Conservation (phyloP, 768 basidiomycete species). For the Sistotremastrum niveocremeum region DNA sequence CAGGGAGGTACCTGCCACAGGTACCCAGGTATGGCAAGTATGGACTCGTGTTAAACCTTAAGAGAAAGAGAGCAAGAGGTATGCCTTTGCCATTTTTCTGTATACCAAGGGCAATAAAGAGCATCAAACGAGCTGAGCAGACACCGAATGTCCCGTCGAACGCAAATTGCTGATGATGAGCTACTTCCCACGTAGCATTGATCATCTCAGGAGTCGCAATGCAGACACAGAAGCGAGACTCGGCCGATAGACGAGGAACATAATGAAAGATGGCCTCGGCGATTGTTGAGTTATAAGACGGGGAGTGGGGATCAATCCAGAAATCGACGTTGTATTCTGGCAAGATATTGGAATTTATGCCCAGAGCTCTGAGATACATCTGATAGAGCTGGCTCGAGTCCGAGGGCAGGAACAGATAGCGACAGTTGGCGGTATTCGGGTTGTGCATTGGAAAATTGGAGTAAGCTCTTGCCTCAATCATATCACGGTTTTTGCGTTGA, state of each 20-base stretch:
- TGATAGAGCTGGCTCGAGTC: too few relatives aligned
- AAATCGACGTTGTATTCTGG: constrained; percentile 3
- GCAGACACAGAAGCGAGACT: constrained; percentile 3
- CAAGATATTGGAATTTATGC: neutral
- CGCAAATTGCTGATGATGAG: too few relatives aligned
- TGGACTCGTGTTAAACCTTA: too few relatives aligned
- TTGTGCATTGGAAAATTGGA: too few relatives aligned
- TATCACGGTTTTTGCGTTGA: too few relatives aligned
- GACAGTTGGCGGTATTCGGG: too few relatives aligned
- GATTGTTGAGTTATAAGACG: constrained; percentile 1
- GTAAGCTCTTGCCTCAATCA: too few relatives aligned
- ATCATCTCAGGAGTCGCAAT: constrained; percentile 4
- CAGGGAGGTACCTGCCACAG: too few relatives aligned
- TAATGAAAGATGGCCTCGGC: constrained; percentile 6
- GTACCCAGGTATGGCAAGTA: too few relatives aligned
- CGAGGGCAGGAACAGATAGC: too few relatives aligned
- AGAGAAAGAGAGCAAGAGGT: constrained; percentile 19
- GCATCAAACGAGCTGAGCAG: constrained; percentile 11
- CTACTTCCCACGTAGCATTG: constrained; percentile 5
- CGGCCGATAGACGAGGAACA: neutral
- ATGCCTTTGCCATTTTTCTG: constrained; percentile 17
- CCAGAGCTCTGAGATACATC: too few relatives aligned
- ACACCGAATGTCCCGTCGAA: constrained; percentile 15
- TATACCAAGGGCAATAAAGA: constrained; percentile 21
- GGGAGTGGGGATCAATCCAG: constrained; percentile 2